phyloP scores from a whole-genome alignment of 2,329 filamentous ascomycete species.

The Colletotrichum gigasporum region DNA sequence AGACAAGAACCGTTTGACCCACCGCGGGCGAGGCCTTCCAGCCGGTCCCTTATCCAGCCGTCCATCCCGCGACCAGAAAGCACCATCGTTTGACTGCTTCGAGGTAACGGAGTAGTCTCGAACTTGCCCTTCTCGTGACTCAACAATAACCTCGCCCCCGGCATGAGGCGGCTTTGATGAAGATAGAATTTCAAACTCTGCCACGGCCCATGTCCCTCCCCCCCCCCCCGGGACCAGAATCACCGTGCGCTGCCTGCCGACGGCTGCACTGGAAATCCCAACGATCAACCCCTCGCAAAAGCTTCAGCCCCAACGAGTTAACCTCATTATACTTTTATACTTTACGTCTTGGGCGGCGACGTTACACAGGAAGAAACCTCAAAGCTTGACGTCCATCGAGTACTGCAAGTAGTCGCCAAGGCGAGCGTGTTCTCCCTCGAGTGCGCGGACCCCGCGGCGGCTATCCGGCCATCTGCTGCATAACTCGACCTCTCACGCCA shows the following conservation, averaged over 20 bases:
- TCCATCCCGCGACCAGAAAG: too few relatives aligned
- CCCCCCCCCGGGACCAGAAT: background rate
- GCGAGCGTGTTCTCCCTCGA: background rate
- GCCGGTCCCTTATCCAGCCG: too few relatives aligned
- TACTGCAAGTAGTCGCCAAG: background rate
- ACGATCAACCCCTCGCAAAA: background rate
- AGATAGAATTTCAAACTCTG: background rate
- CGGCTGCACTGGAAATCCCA: conserved; percentile 5
- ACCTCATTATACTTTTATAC: conserved; percentile 4
- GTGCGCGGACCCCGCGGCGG: background rate
- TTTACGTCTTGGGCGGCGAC: background rate
- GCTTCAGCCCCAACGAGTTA: conserved; percentile 10
- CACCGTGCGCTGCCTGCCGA: conserved; percentile 15
- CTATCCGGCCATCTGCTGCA: too few relatives aligned
- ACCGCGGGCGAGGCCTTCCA: background rate
- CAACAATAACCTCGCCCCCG: conserved; percentile 5
- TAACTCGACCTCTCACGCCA: too few relatives aligned
- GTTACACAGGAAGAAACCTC: background rate
- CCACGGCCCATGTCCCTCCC: conserved; percentile 15
- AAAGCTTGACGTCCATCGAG: background rate
- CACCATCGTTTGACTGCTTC: too few relatives aligned
- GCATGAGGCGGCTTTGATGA: background rate
- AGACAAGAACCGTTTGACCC: conserved; percentile 2
- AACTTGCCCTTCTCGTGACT: conserved; percentile 4
- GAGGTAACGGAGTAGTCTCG: background rate